Percentiles rank a stretch among this genome's conserved stretches.
These are phyloP conservation scores for Saccharum spontaneum DNA, from an alignment of 176 grass and related monocot species.

Conservation along the genomic window DNA sequence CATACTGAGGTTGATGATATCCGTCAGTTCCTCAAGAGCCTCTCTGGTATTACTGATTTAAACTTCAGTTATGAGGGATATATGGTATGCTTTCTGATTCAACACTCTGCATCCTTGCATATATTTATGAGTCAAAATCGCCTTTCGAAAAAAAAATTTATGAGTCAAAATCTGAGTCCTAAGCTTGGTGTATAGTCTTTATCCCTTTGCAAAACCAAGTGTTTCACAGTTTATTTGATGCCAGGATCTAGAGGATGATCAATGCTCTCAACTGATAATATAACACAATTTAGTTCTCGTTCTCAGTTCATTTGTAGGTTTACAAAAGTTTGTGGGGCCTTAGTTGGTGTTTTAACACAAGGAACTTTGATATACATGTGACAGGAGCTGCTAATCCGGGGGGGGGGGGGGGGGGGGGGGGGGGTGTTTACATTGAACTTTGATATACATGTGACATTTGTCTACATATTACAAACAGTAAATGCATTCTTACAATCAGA, in stretches of 20 bases:
- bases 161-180: neutral
- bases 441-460: too few relatives aligned
- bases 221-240: neutral
- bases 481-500: neutral
- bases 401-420: too few relatives aligned
- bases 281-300: neutral
- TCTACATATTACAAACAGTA: neutral
- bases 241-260: neutral
- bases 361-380: neutral
- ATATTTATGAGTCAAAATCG: too few relatives aligned
- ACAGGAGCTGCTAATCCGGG: neutral
- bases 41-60: too few relatives aligned
- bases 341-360: neutral
- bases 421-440: neutral
- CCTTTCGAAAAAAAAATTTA: too few relatives aligned
- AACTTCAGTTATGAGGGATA: too few relatives aligned
- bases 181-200: neutral
- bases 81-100: too few relatives aligned
- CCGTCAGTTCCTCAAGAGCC: neutral
- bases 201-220: neutral
- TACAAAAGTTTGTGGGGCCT: neutral
- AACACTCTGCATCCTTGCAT: too few relatives aligned
- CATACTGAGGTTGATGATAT: too few relatives aligned
- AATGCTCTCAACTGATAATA: neutral
- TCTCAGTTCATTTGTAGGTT: neutral